Conservation (phyloP, 495 filamentous ascomycete genomes). For the Aspergillus ellipticus region DNA sequence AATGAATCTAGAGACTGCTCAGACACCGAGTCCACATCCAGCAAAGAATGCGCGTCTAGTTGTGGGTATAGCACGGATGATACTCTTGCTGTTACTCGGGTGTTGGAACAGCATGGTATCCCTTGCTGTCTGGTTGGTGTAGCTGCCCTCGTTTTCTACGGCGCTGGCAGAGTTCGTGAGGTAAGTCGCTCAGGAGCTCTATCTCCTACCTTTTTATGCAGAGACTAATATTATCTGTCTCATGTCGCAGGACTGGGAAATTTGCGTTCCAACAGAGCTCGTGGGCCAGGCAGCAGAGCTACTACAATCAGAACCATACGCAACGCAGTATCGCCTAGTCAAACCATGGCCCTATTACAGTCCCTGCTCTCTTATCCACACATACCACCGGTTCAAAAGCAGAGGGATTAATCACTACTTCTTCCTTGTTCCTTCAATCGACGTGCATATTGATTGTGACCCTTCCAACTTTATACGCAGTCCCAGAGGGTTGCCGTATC, state of each 20-base stretch:
- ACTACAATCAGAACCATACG: slow-evolving; percentile 14
- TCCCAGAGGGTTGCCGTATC: slow-evolving; percentile 33
- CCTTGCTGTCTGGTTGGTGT: slow-evolving; percentile 29
- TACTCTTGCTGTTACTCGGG: slow-evolving; percentile 25
- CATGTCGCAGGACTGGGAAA: slow-evolving; percentile 25
- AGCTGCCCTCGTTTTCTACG: slow-evolving; percentile 28
- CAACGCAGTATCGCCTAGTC: slow-evolving; percentile 15
- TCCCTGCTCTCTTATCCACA: slow-evolving; percentile 29
- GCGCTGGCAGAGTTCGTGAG: slow-evolving; percentile 26
- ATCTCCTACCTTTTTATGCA: slow-evolving; percentile 4
- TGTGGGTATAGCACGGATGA: slow-evolving; percentile 22
- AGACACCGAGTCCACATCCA: slow-evolving; percentile 13
- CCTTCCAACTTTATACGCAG: slow-evolving; percentile 30
- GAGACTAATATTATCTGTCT: slow-evolving; percentile 11
- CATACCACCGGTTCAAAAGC: slow-evolving; percentile 33
- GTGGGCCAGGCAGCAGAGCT: slow-evolving; percentile 14
- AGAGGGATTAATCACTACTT: slow-evolving; percentile 29
- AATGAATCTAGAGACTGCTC: slow-evolving; percentile 13
- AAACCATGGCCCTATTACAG: slow-evolving; percentile 22
- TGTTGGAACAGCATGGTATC: slow-evolving; percentile 26
- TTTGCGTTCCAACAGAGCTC: slow-evolving; percentile 20
- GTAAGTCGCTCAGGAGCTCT: slow-evolving; percentile 16
- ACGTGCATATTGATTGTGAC: slow-evolving; percentile 27
- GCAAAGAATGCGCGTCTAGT: slow-evolving; percentile 13
- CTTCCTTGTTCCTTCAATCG: slow-evolving; percentile 27